These are phyloP conservation scores for Sextonia rubra DNA, from an alignment of 164 flowering plant species.

Conservation along the genomic window DNA sequence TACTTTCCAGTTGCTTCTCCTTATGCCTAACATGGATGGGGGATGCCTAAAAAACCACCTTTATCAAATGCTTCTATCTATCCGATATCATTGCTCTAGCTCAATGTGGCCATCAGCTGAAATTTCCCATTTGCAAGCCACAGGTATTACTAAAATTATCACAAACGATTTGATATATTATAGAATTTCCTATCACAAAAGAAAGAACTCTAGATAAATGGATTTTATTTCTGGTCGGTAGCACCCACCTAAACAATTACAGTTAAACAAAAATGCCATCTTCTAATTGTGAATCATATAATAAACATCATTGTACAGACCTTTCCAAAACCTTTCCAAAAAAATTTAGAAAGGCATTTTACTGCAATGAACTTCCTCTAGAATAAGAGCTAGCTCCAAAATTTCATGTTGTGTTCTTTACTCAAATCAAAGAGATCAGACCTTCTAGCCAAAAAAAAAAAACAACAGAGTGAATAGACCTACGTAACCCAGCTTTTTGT, in stretches of 20 bases:
- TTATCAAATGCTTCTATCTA: too few relatives aligned
- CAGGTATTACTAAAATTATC: neutral
- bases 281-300: neutral
- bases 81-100: too few relatives aligned
- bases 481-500: slow-evolving; percentile 80
- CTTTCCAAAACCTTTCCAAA: too few relatives aligned
- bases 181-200: neutral
- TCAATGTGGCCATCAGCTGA: neutral
- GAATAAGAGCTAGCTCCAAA: slow-evolving; percentile 64
- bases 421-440: slow-evolving; percentile 96
- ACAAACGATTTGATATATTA: neutral
- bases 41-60: too few relatives aligned
- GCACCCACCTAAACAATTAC: neutral
- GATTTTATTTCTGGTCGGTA: neutral
- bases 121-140: too few relatives aligned
- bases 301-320: neutral
- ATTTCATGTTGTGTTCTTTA: slow-evolving; percentile 97
- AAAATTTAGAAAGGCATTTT: too few relatives aligned
- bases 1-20: too few relatives aligned
- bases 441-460: too few relatives aligned
- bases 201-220: neutral
- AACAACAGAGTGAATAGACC: too few relatives aligned
- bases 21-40: too few relatives aligned
- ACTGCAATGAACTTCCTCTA: neutral
- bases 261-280: neutral